A percentile compares a stretch with the other conserved stretches of the same genome.
phyloP scores from a whole-genome alignment of 2,329 filamentous ascomycete genomes.

The Alternaria incomplexa region DNA sequence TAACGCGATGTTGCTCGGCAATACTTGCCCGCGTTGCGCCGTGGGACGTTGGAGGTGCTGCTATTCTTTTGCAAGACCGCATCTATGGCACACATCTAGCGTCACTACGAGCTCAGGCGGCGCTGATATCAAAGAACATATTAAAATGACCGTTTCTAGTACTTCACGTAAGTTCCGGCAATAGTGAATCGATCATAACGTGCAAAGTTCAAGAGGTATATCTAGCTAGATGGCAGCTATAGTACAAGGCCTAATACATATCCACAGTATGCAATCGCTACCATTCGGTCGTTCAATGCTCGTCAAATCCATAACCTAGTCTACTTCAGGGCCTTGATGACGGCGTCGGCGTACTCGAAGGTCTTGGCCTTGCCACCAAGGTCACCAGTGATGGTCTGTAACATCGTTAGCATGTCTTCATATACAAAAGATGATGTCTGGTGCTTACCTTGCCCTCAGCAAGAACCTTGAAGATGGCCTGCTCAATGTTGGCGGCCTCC shows the following conservation, averaged over 20 bases:
- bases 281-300: constrained; percentile 35
- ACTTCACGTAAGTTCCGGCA: neutral
- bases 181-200: neutral
- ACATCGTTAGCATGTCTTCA: constrained; percentile 17
- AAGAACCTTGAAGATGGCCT: constrained; percentile 92
- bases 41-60: neutral
- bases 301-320: constrained; percentile 34
- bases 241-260: constrained; percentile 48
- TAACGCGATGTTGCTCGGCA: constrained; percentile 5
- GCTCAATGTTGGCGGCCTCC: constrained; percentile 87
- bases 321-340: constrained; percentile 70
- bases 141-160: neutral
- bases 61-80: neutral
- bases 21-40: constrained; percentile 10
- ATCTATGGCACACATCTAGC: neutral
- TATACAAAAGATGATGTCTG: neutral
- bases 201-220: constrained; percentile 21
- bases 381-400: constrained; percentile 83
- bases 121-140: neutral
- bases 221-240: constrained; percentile 40
- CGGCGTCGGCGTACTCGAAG: constrained; percentile 88
- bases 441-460: constrained; percentile 83
- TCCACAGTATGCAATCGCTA: constrained; percentile 46
- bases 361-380: constrained; percentile 97
- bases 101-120: neutral